Percentiles rank a stretch among this genome's conserved stretches.
Evolutionary conservation across 179 eudicot genomes (phyloP).

Genomic region (Silene coronaria): DNA sequence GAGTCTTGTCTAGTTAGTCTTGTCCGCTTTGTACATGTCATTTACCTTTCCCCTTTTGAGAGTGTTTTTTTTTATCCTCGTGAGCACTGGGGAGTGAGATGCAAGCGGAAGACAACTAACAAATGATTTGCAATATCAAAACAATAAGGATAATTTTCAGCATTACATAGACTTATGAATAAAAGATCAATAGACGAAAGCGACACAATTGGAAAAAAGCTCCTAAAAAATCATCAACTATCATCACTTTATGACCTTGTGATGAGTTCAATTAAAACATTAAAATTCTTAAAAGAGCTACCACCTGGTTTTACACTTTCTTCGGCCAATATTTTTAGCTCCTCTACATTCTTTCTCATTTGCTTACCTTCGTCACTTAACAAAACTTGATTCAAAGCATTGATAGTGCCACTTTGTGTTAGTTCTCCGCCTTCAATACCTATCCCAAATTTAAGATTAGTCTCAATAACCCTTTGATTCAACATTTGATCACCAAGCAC

Average conservation of each 20-base stretch:
- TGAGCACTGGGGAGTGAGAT: too few species aligned
- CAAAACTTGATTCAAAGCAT: slow-evolving; percentile 33
- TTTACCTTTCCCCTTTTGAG: too few species aligned
- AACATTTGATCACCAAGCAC: slow-evolving; percentile 31
- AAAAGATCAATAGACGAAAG: too few species aligned
- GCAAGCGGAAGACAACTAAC: too few species aligned
- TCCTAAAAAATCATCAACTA: too few species aligned
- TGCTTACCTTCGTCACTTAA: slow-evolving; percentile 25
- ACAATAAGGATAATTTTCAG: too few species aligned
- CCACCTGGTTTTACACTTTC: slow-evolving; percentile 28
- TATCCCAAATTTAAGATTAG: slow-evolving; percentile 15
- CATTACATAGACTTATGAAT: too few species aligned
- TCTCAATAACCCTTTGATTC: slow-evolving; percentile 33
- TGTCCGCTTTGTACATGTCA: too few species aligned
- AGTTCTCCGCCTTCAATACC: slow-evolving; percentile 31
- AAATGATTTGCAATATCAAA: too few species aligned
- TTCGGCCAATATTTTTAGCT: slow-evolving; percentile 24
- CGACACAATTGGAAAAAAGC: too few species aligned
- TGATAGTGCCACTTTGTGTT: slow-evolving; percentile 23
- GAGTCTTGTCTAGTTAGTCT: too few species aligned
- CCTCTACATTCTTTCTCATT: slow-evolving; percentile 26
- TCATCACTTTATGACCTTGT: not conserved
- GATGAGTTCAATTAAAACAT: slow-evolving; percentile 23
- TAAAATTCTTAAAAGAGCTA: slow-evolving; percentile 32
- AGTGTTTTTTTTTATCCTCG: too few species aligned